Evolutionary conservation across 225 moss, liverwort and hornwort genomes (phyloP).

Genomic region (Polytrichum formosum): DNA sequence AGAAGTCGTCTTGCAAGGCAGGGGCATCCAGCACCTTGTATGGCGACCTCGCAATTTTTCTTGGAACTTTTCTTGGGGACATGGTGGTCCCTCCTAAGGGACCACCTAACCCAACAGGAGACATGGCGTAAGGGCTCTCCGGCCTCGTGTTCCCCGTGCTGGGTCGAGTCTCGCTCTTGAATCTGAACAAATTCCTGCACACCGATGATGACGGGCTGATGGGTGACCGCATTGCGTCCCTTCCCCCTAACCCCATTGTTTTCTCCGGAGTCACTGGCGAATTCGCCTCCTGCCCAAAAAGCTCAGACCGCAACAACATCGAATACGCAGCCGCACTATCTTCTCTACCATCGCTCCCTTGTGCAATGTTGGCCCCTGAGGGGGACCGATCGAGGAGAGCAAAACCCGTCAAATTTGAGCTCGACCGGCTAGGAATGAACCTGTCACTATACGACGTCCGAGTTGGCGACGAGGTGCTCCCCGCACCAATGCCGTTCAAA

Average conservation of each 20-base stretch:
- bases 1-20: conserved; percentile 98
- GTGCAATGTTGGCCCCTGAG: conserved; percentile 67
- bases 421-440: conserved; percentile 88
- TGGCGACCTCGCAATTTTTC: conserved; percentile 95
- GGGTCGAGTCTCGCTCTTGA: conserved; percentile 74
- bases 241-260: conserved; percentile 42
- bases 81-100: conserved; percentile 55
- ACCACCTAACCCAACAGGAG: conserved; percentile 61
- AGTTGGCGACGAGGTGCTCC: conserved; percentile 61
- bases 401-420: conserved; percentile 86
- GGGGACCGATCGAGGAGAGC: conserved; percentile 78
- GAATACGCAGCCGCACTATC: conserved; percentile 90
- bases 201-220: conserved; percentile 54
- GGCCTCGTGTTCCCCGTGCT: conserved; percentile 37
- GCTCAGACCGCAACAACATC: conserved; percentile 73
- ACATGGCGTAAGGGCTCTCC: conserved; percentile 64
- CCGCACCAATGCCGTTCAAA: conserved; percentile 27
- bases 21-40: conserved; percentile 98
- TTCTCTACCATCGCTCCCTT: conserved; percentile 67
- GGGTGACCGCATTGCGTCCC: conserved; percentile 74
- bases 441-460: conserved; percentile 92
- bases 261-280: conserved; percentile 93
- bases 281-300: conserved; percentile 73
- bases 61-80: conserved; percentile 78
- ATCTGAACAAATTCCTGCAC: conserved; percentile 75